phyloP scores from a whole-genome alignment of 2,329 filamentous ascomycete genomes.

The Gaeumannomyces tritici region DNA sequence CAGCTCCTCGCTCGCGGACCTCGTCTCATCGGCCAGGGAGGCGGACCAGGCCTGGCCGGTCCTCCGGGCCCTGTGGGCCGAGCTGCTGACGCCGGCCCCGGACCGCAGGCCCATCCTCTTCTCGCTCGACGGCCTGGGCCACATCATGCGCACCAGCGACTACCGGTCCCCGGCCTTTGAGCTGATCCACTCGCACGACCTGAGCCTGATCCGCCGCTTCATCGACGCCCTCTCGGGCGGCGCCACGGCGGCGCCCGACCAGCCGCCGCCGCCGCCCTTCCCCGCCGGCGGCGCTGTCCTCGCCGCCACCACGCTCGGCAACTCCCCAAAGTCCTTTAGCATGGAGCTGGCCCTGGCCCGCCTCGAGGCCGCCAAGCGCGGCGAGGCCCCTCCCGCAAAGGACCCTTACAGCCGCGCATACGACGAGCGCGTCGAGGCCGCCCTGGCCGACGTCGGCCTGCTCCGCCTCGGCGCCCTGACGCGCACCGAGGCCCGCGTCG shows the following conservation, averaged over 20 bases:
- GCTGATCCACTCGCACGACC: slow-evolving; percentile 76
- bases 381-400: slow-evolving; percentile 22
- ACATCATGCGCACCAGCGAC: slow-evolving; percentile 68
- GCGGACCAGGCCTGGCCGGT: slow-evolving; percentile 70
- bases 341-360: slow-evolving; percentile 59
- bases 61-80: slow-evolving; percentile 72
- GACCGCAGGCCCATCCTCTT: slow-evolving; percentile 56
- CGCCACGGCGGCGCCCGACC: slow-evolving; percentile 17
- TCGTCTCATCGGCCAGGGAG: slow-evolving; percentile 64
- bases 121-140: slow-evolving; percentile 66
- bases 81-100: slow-evolving; percentile 47
- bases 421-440: slow-evolving; percentile 45
- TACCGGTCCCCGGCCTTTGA: slow-evolving; percentile 67
- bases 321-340: slow-evolving; percentile 53
- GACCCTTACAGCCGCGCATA: slow-evolving; percentile 48
- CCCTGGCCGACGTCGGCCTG: slow-evolving; percentile 38
- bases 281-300: slow-evolving; percentile 72
- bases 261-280: slow-evolving; percentile 32
- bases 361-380: slow-evolving; percentile 32
- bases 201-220: slow-evolving; percentile 68
- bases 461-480: slow-evolving; percentile 57
- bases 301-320: slow-evolving; percentile 64
- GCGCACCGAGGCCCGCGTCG: slow-evolving; percentile 62
- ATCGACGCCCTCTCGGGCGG: slow-evolving; percentile 51
- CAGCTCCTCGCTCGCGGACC: slow-evolving; percentile 53